Conservation (phyloP, 495 filamentous ascomycete species). For the Aspergillus taichungensis region DNA sequence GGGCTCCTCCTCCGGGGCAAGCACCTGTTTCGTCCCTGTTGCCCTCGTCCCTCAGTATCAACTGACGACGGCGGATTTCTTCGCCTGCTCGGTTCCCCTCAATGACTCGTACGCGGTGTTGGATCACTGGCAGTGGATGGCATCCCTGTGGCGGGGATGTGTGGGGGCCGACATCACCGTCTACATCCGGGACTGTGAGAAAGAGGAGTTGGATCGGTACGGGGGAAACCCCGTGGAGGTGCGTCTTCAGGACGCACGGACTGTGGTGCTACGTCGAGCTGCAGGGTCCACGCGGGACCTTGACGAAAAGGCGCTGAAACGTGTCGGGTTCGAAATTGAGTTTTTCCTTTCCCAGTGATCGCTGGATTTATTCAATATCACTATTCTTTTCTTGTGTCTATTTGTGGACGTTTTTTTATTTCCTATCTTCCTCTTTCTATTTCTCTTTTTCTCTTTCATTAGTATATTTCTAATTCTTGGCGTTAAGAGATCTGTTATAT, state of each 20-base stretch:
- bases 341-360: slow-evolving; percentile 56
- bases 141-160: slow-evolving; percentile 83
- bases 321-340: slow-evolving; percentile 74
- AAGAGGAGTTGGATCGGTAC: slow-evolving; percentile 36
- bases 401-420: not conserved
- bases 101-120: slow-evolving; percentile 67
- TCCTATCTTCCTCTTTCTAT: not conserved
- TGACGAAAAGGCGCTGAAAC: slow-evolving; percentile 58
- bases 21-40: slow-evolving; percentile 43
- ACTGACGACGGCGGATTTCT: slow-evolving; percentile 66
- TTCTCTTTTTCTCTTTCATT: slow-evolving; percentile 1
- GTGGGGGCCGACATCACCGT: slow-evolving; percentile 83
- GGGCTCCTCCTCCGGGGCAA: slow-evolving; percentile 15
- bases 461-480: not conserved
- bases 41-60: slow-evolving; percentile 68
- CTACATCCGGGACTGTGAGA: slow-evolving; percentile 38
- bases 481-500: no score
- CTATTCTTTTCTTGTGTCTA: not conserved
- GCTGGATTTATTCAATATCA: not conserved
- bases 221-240: slow-evolving; percentile 43
- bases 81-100: slow-evolving; percentile 63
- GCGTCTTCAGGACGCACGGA: slow-evolving; percentile 40
- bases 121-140: slow-evolving; percentile 99
- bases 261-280: slow-evolving; percentile 49
- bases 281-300: slow-evolving; percentile 29